These are phyloP conservation scores for Bipolaris oryzae DNA, from an alignment of 2,329 filamentous ascomycete species.

Conservation along the genomic window DNA sequence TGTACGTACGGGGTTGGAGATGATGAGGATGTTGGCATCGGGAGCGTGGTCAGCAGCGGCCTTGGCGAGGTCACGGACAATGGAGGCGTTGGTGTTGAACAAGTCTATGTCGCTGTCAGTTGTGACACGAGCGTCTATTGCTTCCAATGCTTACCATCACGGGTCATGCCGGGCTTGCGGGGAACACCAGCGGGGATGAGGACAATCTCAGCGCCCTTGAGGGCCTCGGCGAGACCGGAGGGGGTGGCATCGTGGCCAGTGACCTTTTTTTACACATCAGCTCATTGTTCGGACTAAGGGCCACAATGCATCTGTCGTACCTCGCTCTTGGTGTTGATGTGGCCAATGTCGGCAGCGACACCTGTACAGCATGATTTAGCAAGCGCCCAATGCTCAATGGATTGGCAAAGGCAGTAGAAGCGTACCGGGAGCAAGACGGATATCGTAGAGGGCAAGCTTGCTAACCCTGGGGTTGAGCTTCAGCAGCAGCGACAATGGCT, in stretches of 20 bases:
- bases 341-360: constrained; percentile 96
- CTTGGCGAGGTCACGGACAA: constrained; percentile 98
- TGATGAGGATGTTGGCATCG: constrained; percentile 94
- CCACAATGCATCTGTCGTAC: constrained; percentile 43
- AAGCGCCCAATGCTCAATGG: not conserved
- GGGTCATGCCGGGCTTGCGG: constrained; percentile 99
- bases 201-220: constrained; percentile 90
- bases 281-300: constrained; percentile 7
- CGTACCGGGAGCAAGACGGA: constrained; percentile 89
- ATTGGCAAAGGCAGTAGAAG: constrained; percentile 26
- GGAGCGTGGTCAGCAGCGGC: constrained; percentile 86
- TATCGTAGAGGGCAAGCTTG: constrained; percentile 97
- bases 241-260: constrained; percentile 83
- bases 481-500: constrained; percentile 94
- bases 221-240: constrained; percentile 74
- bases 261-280: constrained; percentile 59
- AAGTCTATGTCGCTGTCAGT: constrained; percentile 66
- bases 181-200: constrained; percentile 98
- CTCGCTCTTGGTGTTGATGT: constrained; percentile 98
- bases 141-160: constrained; percentile 68
- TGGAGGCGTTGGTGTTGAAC: constrained; percentile 99
- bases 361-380: constrained; percentile 59
- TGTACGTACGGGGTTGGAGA: constrained; percentile 83
- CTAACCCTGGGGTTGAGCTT: constrained; percentile 97
- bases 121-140: not conserved